phyloP scores from a whole-genome alignment of 441 rosid genomes.

The Capsella rubella region DNA sequence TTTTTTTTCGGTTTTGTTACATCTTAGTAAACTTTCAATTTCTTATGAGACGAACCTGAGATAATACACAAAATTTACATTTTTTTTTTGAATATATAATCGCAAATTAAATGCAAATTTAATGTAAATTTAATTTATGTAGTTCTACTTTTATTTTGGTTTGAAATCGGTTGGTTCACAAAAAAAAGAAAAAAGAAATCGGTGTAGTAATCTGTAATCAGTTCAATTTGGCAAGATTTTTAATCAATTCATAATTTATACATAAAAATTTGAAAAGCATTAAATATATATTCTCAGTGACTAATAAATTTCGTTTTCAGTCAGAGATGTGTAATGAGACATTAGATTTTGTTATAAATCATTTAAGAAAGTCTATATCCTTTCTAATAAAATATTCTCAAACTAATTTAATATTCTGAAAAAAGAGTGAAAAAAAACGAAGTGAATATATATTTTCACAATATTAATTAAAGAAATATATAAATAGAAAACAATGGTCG shows the following conservation, averaged over 20 bases:
- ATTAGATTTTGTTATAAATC: constrained; percentile 17
- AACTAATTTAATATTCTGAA: constrained; percentile 18
- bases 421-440: neutral
- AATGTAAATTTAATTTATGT: too few species aligned
- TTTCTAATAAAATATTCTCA: constrained; percentile 16
- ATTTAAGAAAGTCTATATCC: constrained; percentile 32
- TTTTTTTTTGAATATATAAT: too few species aligned
- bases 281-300: constrained; percentile 12
- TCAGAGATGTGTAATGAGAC: constrained; percentile 16
- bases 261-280: constrained; percentile 14
- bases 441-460: neutral
- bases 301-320: constrained; percentile 34
- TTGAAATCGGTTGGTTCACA: too few species aligned
- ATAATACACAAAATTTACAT: too few species aligned
- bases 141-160: too few species aligned
- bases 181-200: too few species aligned
- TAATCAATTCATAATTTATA: neutral
- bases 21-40: too few species aligned
- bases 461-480: constrained; percentile 24
- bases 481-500: constrained; percentile 41
- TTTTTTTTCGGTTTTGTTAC: too few species aligned
- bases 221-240: too few species aligned
- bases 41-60: too few species aligned
- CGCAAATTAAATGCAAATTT: too few species aligned
- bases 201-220: too few species aligned